These are phyloP conservation scores for Aphanomyces stellatus DNA, from an alignment of 352 stramenopile genomes.

Conservation along the genomic window DNA sequence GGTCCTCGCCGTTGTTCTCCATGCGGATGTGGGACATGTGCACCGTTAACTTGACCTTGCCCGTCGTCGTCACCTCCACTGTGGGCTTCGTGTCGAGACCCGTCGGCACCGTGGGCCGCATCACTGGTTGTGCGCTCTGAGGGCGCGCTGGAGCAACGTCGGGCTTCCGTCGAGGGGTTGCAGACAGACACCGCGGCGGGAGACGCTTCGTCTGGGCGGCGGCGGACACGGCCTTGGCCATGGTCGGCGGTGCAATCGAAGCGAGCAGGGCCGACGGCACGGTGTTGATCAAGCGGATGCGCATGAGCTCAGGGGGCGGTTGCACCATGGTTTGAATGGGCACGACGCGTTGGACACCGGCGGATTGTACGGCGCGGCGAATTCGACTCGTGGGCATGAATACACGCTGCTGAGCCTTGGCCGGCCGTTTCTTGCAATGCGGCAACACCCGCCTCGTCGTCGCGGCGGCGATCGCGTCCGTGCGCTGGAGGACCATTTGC, in stretches of 20 bases:
- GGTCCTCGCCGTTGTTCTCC: neutral
- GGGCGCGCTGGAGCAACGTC: neutral
- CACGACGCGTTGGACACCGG: neutral
- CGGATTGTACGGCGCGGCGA: neutral
- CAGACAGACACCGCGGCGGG: neutral
- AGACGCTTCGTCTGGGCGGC: neutral
- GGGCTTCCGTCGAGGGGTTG: neutral
- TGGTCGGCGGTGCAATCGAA: neutral
- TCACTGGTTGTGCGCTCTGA: neutral
- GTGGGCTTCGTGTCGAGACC: neutral
- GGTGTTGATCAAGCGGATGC: neutral
- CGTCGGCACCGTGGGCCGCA: neutral
- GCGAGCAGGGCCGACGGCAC: neutral
- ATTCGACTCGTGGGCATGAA: conserved; percentile 4
- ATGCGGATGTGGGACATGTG: conserved; percentile 7
- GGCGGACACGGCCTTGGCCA: neutral
- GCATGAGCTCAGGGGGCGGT: neutral
- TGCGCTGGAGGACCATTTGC: neutral
- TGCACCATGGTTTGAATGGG: neutral
- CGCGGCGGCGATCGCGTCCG: neutral
- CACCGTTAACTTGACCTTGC: conserved; percentile 1
- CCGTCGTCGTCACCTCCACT: neutral
- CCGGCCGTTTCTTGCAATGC: neutral
- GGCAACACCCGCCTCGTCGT: neutral
- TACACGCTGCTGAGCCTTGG: neutral